Evolutionary conservation across 2,329 filamentous ascomycete species (phyloP).

Genomic region (Cercospora citrullina): DNA sequence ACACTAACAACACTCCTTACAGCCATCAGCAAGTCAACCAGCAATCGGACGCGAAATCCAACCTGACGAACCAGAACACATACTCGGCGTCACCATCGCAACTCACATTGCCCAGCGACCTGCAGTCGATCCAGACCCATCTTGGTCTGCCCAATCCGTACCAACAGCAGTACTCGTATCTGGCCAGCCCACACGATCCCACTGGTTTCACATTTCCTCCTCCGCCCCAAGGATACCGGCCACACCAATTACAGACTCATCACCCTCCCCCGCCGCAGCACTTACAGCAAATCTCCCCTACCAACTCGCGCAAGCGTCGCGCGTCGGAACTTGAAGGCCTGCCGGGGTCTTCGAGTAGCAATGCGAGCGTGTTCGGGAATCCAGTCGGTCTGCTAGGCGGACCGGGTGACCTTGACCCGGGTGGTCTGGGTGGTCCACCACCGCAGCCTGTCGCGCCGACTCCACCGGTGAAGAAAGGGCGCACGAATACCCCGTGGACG

Average conservation of each 20-base stretch:
- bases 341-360: conserved; percentile 36
- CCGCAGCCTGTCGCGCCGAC: conserved; percentile 38
- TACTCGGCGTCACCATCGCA: conserved; percentile 44
- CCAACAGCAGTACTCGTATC: conserved; percentile 33
- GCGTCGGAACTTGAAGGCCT: conserved; percentile 38
- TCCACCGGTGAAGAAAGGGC: conserved; percentile 79
- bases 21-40: conserved; percentile 46
- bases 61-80: conserved; percentile 32
- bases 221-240: conserved; percentile 31
- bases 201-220: conserved; percentile 33
- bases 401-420: conserved; percentile 20
- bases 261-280: conserved; percentile 39
- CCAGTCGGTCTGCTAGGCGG: conserved; percentile 32
- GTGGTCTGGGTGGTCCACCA: conserved; percentile 29
- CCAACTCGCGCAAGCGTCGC: conserved; percentile 40
- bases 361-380: conserved; percentile 34
- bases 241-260: conserved; percentile 37
- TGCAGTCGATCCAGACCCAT: conserved; percentile 22
- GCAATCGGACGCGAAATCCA: conserved; percentile 48
- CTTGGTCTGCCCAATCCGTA: conserved; percentile 34
- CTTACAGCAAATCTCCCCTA: conserved; percentile 37
- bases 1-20: conserved; percentile 26
- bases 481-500: conserved; percentile 99
- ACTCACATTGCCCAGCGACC: conserved; percentile 38
- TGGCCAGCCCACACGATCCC: conserved; percentile 33